Evolutionary conservation across 495 filamentous ascomycete species (phyloP).

Genomic region (Saxophila tyrrhenica): DNA sequence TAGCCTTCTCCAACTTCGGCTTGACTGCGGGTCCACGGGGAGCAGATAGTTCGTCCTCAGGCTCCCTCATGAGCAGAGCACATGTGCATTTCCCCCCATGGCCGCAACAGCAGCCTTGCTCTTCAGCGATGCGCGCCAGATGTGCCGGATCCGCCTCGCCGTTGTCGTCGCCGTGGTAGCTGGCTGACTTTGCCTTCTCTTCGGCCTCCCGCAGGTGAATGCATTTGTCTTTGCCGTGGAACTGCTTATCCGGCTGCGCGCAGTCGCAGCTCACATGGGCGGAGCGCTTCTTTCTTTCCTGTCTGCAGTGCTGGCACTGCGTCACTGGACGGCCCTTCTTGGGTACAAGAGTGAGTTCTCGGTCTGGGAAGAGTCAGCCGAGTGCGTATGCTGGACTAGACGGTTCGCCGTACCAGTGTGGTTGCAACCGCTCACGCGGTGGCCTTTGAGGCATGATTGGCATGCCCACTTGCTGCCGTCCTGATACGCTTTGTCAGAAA

Average conservation of each 20-base stretch:
- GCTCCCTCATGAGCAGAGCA: constrained; percentile 73
- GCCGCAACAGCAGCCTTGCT: constrained; percentile 58
- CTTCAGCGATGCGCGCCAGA: constrained; percentile 37
- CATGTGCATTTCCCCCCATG: constrained; percentile 89
- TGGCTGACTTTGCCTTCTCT: constrained; percentile 7
- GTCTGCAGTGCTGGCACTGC: constrained; percentile 95
- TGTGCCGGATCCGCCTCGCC: constrained; percentile 33
- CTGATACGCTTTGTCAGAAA: background rate
- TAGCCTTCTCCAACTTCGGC: constrained; percentile 66
- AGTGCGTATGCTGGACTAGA: background rate
- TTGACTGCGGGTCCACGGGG: constrained; percentile 30
- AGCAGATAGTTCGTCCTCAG: constrained; percentile 21
- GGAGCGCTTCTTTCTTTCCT: constrained; percentile 91
- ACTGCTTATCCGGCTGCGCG: constrained; percentile 64
- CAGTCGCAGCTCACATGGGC: constrained; percentile 96
- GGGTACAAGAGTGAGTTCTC: constrained; percentile 88
- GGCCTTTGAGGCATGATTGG: constrained; percentile 32
- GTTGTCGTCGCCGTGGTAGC: constrained; percentile 32
- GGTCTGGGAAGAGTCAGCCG: constrained; percentile 45
- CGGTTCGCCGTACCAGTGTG: constrained; percentile 27
- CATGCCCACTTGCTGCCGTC: constrained; percentile 35
- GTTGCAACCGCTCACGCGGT: constrained; percentile 34
- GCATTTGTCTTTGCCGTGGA: constrained; percentile 52
- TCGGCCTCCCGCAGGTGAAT: constrained; percentile 39
- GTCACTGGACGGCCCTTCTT: constrained; percentile 97